These are phyloP conservation scores for Lagenaria siceraria DNA, from an alignment of 306 rosid species.

Conservation along the genomic window DNA sequence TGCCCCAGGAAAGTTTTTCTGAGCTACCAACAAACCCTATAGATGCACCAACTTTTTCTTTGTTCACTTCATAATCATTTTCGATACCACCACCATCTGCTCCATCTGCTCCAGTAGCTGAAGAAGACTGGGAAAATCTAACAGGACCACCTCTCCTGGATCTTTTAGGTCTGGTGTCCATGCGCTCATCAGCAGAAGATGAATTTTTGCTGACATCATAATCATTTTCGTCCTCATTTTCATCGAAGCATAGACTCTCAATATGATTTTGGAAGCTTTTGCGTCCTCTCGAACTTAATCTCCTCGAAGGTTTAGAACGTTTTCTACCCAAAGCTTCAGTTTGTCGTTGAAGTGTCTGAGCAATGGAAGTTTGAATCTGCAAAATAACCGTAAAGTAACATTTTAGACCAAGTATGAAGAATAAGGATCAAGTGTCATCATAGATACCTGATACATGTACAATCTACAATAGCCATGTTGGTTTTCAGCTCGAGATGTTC, in stretches of 20 bases:
- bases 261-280: constrained; percentile 31
- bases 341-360: constrained; percentile 49
- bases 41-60: constrained; percentile 36
- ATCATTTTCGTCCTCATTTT: constrained; percentile 42
- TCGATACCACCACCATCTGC: constrained; percentile 42
- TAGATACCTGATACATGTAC: not conserved
- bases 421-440: not conserved
- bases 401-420: not conserved
- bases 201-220: constrained; percentile 42
- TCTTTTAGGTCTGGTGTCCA: constrained; percentile 37
- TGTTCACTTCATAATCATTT: constrained; percentile 34
- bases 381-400: constrained; percentile 7
- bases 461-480: not conserved
- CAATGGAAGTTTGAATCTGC: constrained; percentile 68
- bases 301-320: constrained; percentile 37
- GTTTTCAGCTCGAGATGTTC: not conserved
- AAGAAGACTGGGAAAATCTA: constrained; percentile 40
- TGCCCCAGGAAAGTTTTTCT: constrained; percentile 71
- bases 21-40: constrained; percentile 34
- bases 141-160: constrained; percentile 37
- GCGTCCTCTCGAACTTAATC: constrained; percentile 34
- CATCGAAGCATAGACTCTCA: constrained; percentile 39
- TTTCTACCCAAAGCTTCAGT: constrained; percentile 56
- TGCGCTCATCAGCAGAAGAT: constrained; percentile 47
- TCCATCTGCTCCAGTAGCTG: constrained; percentile 28